Base-by-base conservation (phyloP, 148 eudicot species). In the Oxyria digyna region DNA sequence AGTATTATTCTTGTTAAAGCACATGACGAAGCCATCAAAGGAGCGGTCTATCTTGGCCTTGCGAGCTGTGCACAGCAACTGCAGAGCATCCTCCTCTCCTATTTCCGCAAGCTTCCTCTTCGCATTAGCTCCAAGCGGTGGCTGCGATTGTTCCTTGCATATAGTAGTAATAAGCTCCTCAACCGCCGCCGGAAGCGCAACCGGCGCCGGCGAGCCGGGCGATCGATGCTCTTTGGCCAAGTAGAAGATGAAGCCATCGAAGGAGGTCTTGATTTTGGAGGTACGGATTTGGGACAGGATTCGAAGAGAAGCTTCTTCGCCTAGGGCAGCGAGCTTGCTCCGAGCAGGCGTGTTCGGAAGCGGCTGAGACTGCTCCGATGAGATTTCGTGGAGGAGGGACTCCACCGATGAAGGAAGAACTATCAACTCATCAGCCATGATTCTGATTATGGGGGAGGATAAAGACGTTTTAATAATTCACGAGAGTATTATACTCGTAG, bases 301-400 rank as follows among this genome's bases (percentile, higher is more conserved):
- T 0, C 38, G 72, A 0, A 82, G 0, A 15, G 89, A 71, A 0
- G 71, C 74, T 33, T 55, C 32, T 48, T 82, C 83, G 6, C 80
- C 84, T 13, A 82, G 62, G n/a, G 65, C 18, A 0, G 72, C 72
- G 0, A 85, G 76, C 45, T 8, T 1, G 6, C 27, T 33, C 26
- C 80, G 55, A 1, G 78, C 83, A 0, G 20, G 8, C 0, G 45
- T 13, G n/a, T 69, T 63, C 0, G 82, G 79, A 9, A 77, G 80
- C 8, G 73, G 71, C 43, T 20, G 49, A 12, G 59, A 43, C 62
- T 82, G 74, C 4, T 80, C 77, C 0, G 4, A 2, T 42, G 75
- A 68, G 3, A 83, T 85, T 23, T 17, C 32, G 0, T 8, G 21
- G 2, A 85, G 70, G 24, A 69, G 67, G 3, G 14, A 26, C 57